Evolutionary conservation across 352 stramenopile genomes (phyloP).

Genomic region (Pythium dissotocum): DNA sequence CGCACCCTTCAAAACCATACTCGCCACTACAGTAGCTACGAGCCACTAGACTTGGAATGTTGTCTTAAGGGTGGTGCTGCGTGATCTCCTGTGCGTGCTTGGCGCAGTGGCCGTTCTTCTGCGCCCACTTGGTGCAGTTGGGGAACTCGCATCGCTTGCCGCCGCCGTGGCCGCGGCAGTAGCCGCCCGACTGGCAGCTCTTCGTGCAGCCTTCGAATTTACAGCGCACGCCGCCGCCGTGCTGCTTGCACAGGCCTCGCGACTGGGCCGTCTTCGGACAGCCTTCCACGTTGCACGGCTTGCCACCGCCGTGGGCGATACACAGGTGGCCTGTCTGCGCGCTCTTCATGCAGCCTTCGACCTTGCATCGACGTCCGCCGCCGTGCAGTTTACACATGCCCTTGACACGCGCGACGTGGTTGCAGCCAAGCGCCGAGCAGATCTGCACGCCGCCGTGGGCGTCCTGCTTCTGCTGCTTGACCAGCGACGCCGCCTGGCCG

Average conservation of each 20-base stretch:
- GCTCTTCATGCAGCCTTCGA: constrained; percentile 88
- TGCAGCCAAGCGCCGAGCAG: constrained; percentile 77
- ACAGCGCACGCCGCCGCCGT: constrained; percentile 82
- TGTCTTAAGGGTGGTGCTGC: constrained; percentile 24
- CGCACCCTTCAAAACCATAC: background rate
- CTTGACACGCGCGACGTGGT: constrained; percentile 75
- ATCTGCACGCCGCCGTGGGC: constrained; percentile 52
- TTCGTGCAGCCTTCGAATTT: constrained; percentile 88
- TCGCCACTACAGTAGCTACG: background rate
- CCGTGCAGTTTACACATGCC: constrained; percentile 89
- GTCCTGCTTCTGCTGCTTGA: constrained; percentile 61
- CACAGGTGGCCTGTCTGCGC: constrained; percentile 83
- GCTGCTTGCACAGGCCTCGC: constrained; percentile 81
- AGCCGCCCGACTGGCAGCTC: constrained; percentile 84
- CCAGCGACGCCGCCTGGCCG: constrained; percentile 39
- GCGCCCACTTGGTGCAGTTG: constrained; percentile 85
- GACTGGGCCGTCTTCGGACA: constrained; percentile 87
- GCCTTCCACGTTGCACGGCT: constrained; percentile 82
- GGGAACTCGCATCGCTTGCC: constrained; percentile 86
- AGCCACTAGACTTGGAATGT: background rate
- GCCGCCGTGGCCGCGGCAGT: constrained; percentile 80
- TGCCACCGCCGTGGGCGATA: constrained; percentile 83
- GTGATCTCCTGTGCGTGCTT: constrained; percentile 87
- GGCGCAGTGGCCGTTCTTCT: constrained; percentile 86
- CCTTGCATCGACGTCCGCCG: constrained; percentile 78